Base-by-base conservation (phyloP, 352 stramenopile genomes). In the Pythium sp. region DNA sequence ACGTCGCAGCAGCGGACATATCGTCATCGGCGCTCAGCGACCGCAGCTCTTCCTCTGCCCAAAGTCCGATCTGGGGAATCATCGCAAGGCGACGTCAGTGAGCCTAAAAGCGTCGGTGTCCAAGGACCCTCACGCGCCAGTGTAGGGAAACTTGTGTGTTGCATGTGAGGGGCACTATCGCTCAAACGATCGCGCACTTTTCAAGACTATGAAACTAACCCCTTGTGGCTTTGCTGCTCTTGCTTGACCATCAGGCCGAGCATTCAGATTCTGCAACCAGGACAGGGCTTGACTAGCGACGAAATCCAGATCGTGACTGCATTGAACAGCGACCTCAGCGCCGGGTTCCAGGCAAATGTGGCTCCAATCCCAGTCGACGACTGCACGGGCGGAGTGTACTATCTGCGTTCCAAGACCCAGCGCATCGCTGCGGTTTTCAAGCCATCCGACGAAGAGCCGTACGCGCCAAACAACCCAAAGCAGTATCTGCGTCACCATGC, bases 381-480 rank as follows among this genome's bases (percentile, higher is more conserved):
- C 67, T 88, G 82, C 62, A 90, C 78, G 0, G 82, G 85, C 4
- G 82, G 85, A 0, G 83, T 90, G 7, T 93, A 93, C 53, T 88
- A 81, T 64, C 69, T 89, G 4, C 75, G 81, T 26, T 75, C 72
- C 3, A 81, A 75, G 51, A 72, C 62, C 15, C 73, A 74, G 20
- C 75, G 81, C 11, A 68, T 93, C 41, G 73, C 71, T 2, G 84
- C 75, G 0, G 74, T 92, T 5, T 92, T 92, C 67, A 92, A 92
- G 56, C 84, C 84, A 0, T 68, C 70, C 0, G 84, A 92, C 34
- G 84, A 92, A 77, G 81, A 92, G 72, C 69, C 81, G 1, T 90
- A 84, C 38, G 82, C 82, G 3, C 62, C 65, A 1, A 88, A 88
- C 68, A 89, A 90, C 65, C 85, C 85, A 1, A 93, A 93, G 61